Evolutionary conservation across 1,139 yeast genomes (phyloP).

Genomic region (Debaryomyces sp.): DNA sequence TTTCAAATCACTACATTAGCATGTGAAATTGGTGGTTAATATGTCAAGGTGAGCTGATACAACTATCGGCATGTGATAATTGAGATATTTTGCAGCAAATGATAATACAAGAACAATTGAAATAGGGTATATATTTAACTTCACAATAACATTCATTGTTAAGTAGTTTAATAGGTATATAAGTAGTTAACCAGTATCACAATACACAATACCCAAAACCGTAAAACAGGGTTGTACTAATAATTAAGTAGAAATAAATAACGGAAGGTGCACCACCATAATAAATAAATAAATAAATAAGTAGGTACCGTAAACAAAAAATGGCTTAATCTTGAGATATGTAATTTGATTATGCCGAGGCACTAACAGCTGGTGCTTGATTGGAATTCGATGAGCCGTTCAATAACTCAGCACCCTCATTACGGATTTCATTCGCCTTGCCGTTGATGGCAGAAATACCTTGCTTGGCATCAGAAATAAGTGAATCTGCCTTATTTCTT

Average conservation of each 20-base stretch:
- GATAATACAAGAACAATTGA: background rate
- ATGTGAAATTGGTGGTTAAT: background rate
- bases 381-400: constrained; percentile 12
- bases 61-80: background rate
- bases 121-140: background rate
- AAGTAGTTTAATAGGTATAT: background rate
- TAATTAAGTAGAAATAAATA: background rate
- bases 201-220: background rate
- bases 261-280: background rate
- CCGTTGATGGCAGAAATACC: constrained; percentile 15
- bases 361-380: constrained; percentile 16
- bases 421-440: constrained; percentile 12
- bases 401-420: constrained; percentile 14
- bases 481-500: constrained; percentile 39
- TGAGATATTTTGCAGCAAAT: background rate
- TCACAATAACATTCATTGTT: background rate
- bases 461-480: constrained; percentile 35
- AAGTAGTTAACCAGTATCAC: background rate
- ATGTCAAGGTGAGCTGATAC: background rate
- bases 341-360: constrained; percentile 18
- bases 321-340: background rate
- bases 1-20: background rate
- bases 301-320: background rate
- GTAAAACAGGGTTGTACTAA: background rate
- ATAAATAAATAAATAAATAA: constrained; percentile 5